Evolutionary conservation across 768 basidiomycete species (phyloP).

Genomic region (Dendrothele bispora): DNA sequence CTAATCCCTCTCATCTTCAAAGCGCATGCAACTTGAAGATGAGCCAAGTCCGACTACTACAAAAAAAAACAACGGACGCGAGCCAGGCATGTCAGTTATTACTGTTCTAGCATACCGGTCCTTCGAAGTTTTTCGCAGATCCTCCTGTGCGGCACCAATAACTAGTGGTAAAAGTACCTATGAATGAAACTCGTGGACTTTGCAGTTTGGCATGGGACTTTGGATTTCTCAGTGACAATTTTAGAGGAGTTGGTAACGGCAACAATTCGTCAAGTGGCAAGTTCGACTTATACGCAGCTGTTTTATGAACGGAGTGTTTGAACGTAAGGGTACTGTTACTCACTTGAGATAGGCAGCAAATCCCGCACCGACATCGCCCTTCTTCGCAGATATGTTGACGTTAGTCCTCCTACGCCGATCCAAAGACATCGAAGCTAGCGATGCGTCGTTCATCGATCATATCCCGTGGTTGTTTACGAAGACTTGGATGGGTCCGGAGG

Average conservation of each 20-base stretch:
- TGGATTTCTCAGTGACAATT: slow-evolving; percentile 99
- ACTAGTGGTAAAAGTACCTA: too few relatives aligned
- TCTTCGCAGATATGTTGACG: slow-evolving; percentile 99
- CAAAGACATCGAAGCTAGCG: too few relatives aligned
- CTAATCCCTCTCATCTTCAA: slow-evolving; percentile 36
- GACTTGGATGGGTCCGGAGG: too few relatives aligned
- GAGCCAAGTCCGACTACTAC: slow-evolving; percentile 38
- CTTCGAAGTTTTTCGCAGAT: slow-evolving; percentile 45
- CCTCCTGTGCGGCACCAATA: slow-evolving; percentile 84
- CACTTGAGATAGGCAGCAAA: slow-evolving; percentile 99
- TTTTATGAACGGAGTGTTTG: slow-evolving; percentile 1
- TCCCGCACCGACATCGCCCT: slow-evolving; percentile 94
- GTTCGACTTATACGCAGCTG: slow-evolving; percentile 90
- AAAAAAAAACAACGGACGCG: slow-evolving; percentile 74
- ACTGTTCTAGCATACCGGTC: slow-evolving; percentile 9
- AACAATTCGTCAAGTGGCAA: slow-evolving; percentile 95
- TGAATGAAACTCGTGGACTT: slow-evolving; percentile 99
- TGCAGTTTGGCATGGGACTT: slow-evolving; percentile 97
- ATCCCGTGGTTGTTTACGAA: too few relatives aligned
- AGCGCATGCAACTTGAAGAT: slow-evolving; percentile 66
- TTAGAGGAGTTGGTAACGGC: slow-evolving; percentile 87
- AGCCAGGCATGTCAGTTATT: slow-evolving; percentile 57
- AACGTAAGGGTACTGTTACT: slow-evolving; percentile 28
- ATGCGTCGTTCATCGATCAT: too few relatives aligned
- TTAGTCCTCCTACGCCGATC: too few relatives aligned